A percentile compares a stretch with the other conserved stretches of the same genome.
Evolutionary conservation across 1,284 basidiomycete species (phyloP).

Genomic region (Ceratobasidium sp.): DNA sequence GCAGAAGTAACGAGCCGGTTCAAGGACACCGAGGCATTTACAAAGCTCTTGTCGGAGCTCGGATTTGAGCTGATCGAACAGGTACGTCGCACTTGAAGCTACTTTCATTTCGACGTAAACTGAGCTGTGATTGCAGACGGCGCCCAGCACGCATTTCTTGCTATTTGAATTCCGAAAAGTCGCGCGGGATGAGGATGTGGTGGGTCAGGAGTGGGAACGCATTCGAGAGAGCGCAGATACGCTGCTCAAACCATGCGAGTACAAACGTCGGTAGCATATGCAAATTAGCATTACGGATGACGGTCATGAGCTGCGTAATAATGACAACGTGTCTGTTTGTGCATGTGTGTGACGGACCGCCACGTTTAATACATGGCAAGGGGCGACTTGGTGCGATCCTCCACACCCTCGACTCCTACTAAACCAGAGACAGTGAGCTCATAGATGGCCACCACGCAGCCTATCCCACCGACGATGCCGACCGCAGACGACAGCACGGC

Average conservation of each 20-base stretch:
- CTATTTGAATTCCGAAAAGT: constrained; percentile 86
- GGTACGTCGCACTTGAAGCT: constrained; percentile 58
- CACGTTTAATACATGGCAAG: constrained; percentile 37
- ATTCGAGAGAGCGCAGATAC: constrained; percentile 69
- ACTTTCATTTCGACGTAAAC: constrained; percentile 32
- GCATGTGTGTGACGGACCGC: constrained; percentile 16
- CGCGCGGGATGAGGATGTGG: constrained; percentile 58
- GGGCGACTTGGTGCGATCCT: constrained; percentile 17
- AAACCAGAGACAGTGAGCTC: background rate
- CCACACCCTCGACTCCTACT: background rate
- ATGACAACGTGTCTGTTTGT: constrained; percentile 41
- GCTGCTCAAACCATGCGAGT: constrained; percentile 91
- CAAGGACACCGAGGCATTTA: constrained; percentile 78
- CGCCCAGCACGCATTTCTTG: constrained; percentile 87
- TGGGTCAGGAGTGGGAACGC: constrained; percentile 70
- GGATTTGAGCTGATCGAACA: constrained; percentile 84
- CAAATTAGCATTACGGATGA: constrained; percentile 10
- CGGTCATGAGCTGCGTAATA: constrained; percentile 32
- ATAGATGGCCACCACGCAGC: constrained; percentile 12
- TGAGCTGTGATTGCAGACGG: constrained; percentile 63
- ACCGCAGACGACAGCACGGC: constrained; percentile 1
- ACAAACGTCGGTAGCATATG: constrained; percentile 83
- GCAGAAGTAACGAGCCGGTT: constrained; percentile 97
- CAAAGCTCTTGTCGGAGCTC: constrained; percentile 72
- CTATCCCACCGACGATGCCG: background rate